Conservation (phyloP, 768 basidiomycete species). For the Trametes maxima region DNA sequence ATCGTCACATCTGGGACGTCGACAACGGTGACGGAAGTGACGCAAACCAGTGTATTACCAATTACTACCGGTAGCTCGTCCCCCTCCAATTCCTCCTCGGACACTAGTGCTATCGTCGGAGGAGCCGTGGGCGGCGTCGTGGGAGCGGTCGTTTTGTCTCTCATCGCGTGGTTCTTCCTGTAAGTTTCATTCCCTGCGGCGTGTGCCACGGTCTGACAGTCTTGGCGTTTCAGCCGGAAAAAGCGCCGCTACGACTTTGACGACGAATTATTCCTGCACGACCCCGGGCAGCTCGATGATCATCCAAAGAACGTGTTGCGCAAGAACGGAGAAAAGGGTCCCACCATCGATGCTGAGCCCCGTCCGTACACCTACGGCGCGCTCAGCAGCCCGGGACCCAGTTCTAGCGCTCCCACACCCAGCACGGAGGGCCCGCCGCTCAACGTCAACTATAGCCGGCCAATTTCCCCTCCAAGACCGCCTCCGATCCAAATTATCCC, state of each 20-base stretch:
- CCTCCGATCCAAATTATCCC: not conserved
- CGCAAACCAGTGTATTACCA: constrained; percentile 14
- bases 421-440: constrained; percentile 5
- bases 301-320: constrained; percentile 7
- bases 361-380: constrained; percentile 14
- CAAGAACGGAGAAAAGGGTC: constrained; percentile 1
- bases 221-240: constrained; percentile 1
- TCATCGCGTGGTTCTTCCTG: constrained; percentile 22
- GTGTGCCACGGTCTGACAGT: no score
- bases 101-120: constrained; percentile 23
- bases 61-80: not conserved
- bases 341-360: constrained; percentile 9
- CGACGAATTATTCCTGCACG: constrained; percentile 21
- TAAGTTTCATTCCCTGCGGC: not conserved
- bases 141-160: constrained; percentile 14
- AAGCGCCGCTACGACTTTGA: constrained; percentile 16
- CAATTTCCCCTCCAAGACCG: not conserved
- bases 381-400: constrained; percentile 4
- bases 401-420: constrained; percentile 3
- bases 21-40: not conserved
- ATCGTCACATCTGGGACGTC: constrained; percentile 20
- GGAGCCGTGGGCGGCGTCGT: constrained; percentile 24
- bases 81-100: not conserved
- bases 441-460: not conserved
- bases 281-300: not conserved